Evolutionary conservation across 768 basidiomycete genomes (phyloP).

Genomic region (Leccinum obscurum): DNA sequence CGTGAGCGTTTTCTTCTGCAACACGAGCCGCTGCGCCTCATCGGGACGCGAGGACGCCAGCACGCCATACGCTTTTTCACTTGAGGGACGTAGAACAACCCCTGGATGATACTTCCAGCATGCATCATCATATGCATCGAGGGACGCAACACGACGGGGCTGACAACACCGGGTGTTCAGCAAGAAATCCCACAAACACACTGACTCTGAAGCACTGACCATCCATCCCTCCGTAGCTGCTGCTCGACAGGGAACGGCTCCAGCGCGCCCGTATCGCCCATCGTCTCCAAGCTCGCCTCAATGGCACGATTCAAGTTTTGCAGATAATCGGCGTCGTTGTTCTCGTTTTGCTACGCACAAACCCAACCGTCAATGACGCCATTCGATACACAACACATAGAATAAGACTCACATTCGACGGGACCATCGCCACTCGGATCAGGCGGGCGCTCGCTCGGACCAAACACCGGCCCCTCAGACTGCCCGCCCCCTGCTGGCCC

Average conservation of each 20-base stretch:
- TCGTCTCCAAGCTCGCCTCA: slow-evolving; percentile 59
- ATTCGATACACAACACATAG: not conserved
- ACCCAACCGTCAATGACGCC: not conserved
- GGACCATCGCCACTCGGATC: slow-evolving; percentile 67
- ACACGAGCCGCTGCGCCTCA: slow-evolving; percentile 48
- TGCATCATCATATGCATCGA: slow-evolving; percentile 51
- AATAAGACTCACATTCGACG: slow-evolving; percentile 52
- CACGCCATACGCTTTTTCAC: slow-evolving; percentile 46
- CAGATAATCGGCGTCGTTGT: slow-evolving; percentile 51
- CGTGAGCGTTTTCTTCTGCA: slow-evolving; percentile 48
- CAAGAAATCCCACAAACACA: not conserved
- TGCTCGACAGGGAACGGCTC: slow-evolving; percentile 55
- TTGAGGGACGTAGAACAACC: slow-evolving; percentile 70
- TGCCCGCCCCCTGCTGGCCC: slow-evolving; percentile 13
- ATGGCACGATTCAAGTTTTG: slow-evolving; percentile 68
- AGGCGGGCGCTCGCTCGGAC: slow-evolving; percentile 60
- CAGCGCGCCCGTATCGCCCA: slow-evolving; percentile 49
- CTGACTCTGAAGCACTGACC: slow-evolving; percentile 41
- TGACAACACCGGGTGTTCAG: slow-evolving; percentile 29
- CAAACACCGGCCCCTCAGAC: slow-evolving; percentile 45
- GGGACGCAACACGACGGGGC: slow-evolving; percentile 72
- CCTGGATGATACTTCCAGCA: slow-evolving; percentile 55
- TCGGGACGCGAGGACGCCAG: slow-evolving; percentile 36
- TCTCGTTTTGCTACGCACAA: slow-evolving; percentile 31
- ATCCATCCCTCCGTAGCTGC: slow-evolving; percentile 52